These are phyloP conservation scores for Rubia balearica DNA, from an alignment of 305 asterid genomes.

Conservation along the genomic window DNA sequence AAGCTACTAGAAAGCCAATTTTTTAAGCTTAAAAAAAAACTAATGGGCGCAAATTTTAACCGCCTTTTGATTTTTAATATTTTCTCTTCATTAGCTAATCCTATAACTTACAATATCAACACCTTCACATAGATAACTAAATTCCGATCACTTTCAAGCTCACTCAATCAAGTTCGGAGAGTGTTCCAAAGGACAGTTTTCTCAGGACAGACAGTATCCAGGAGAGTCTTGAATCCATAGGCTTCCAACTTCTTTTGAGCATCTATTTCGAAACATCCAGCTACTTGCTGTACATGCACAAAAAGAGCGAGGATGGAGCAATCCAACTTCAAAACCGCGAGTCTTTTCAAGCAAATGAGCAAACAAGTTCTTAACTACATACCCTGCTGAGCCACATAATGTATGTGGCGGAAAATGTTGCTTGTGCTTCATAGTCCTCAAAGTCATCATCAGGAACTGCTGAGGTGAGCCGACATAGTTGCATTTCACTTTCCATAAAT, in stretches of 20 bases:
- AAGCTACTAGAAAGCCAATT: too few relatives aligned
- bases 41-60: too few relatives aligned
- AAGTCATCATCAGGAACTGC: constrained; percentile 50
- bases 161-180: not conserved
- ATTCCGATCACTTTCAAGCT: not conserved
- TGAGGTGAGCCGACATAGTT: constrained; percentile 43
- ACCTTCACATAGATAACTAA: too few relatives aligned
- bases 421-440: constrained; percentile 25
- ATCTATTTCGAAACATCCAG: constrained; percentile 34
- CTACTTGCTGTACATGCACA: constrained; percentile 47
- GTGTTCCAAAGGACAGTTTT: constrained; percentile 55
- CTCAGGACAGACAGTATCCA: constrained; percentile 34
- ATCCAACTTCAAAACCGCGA: not conserved
- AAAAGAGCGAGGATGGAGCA: not conserved
- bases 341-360: not conserved
- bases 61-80: too few relatives aligned
- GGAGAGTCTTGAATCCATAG: constrained; percentile 30
- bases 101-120: too few relatives aligned
- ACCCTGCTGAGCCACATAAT: too few relatives aligned
- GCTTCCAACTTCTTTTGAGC: constrained; percentile 34
- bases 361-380: too few relatives aligned
- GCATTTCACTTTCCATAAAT: constrained; percentile 45
- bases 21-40: too few relatives aligned
- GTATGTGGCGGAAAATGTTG: too few relatives aligned
- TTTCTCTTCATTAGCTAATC: too few relatives aligned